Evolutionary conservation across 495 filamentous ascomycete species (phyloP), one percentile per base, ranked within the genome.

Genomic region (Podospora sp.): DNA sequence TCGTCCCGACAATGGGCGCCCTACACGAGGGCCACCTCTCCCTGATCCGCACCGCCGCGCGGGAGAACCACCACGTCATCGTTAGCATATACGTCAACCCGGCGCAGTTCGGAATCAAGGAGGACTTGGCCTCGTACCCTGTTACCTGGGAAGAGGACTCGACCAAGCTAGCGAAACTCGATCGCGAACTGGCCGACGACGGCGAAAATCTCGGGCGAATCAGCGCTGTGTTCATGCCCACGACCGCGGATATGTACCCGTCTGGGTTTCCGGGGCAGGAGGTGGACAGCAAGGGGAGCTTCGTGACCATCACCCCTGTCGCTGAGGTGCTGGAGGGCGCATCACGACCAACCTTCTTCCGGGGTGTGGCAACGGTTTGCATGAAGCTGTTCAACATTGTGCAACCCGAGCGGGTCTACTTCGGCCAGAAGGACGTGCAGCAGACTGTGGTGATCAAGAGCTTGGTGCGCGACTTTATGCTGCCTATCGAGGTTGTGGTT

Each of bases 391-490:
- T 99, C 79, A 98, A 97, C 73, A 92, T 94, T 58, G 89, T 93
- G 49, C 84, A 88, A 69, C 92, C 95, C 2, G 92, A 96, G 51
- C 86, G 87, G 52, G 96, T 93, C 0, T 99, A 97, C 75, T 97
- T 99, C 78, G 95, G 95, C 0, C 96, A 98, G 79, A 98, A 99
- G 80, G 95, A 99, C 72, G 87, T 97, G 20, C 95, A 99, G 79
- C 95, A 99, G 80, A 96, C 92, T 0, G 91, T 94, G 8, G 85
- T 99, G 6, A 91, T 99, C 72, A 87, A 86, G 76, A 86, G 91
- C 8, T 86, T 99, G 87, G 91, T 97, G 3, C 79, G 86, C 68
- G 95, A 99, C 73, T 94, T 99, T 69, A 89, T 91, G 74, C 72
- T 98, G n/a, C 85, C 89, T 24, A 90, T 86, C 2, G 85, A 92